These are phyloP conservation scores for Colletotrichum abscissum DNA, from an alignment of 2,329 filamentous ascomycete genomes.

Conservation along the genomic window DNA sequence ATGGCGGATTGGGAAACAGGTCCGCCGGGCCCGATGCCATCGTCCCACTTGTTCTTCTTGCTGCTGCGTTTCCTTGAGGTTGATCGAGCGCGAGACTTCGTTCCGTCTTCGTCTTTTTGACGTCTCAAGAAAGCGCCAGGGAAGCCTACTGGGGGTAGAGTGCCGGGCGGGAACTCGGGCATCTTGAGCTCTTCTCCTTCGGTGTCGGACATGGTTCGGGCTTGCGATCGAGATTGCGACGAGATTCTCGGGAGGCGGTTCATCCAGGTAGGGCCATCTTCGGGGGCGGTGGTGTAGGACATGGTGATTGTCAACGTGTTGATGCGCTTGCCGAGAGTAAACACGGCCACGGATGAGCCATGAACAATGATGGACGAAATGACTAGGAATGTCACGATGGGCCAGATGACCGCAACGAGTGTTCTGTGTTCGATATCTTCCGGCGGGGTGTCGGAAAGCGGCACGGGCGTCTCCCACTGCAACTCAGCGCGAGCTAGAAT, in stretches of 20 bases:
- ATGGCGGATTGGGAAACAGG: slow-evolving; percentile 93
- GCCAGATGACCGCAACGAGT: slow-evolving; percentile 91
- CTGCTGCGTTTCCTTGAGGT: slow-evolving; percentile 71
- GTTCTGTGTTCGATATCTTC: slow-evolving; percentile 68
- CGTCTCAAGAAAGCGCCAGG: slow-evolving; percentile 84
- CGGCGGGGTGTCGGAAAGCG: slow-evolving; percentile 71
- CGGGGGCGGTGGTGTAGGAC: slow-evolving; percentile 92
- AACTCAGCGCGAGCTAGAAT: slow-evolving; percentile 94
- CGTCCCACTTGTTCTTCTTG: slow-evolving; percentile 74
- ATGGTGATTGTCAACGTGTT: slow-evolving; percentile 95
- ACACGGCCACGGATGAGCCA: slow-evolving; percentile 97
- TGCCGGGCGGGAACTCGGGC: slow-evolving; percentile 73
- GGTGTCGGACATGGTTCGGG: slow-evolving; percentile 84
- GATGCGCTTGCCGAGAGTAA: slow-evolving; percentile 97
- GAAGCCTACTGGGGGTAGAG: slow-evolving; percentile 76
- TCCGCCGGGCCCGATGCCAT: slow-evolving; percentile 82
- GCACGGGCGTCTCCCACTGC: slow-evolving; percentile 80
- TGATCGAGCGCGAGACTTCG: slow-evolving; percentile 52
- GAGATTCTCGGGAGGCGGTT: slow-evolving; percentile 83
- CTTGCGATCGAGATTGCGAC: slow-evolving; percentile 80
- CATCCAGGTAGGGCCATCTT: slow-evolving; percentile 95
- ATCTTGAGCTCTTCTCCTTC: slow-evolving; percentile 74
- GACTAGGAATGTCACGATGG: slow-evolving; percentile 93
- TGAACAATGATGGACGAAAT: slow-evolving; percentile 95
- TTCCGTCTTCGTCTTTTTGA: slow-evolving; percentile 80